These are phyloP conservation scores for Rhizopogon sp. DNA, from an alignment of 768 basidiomycete species.

Conservation along the genomic window DNA sequence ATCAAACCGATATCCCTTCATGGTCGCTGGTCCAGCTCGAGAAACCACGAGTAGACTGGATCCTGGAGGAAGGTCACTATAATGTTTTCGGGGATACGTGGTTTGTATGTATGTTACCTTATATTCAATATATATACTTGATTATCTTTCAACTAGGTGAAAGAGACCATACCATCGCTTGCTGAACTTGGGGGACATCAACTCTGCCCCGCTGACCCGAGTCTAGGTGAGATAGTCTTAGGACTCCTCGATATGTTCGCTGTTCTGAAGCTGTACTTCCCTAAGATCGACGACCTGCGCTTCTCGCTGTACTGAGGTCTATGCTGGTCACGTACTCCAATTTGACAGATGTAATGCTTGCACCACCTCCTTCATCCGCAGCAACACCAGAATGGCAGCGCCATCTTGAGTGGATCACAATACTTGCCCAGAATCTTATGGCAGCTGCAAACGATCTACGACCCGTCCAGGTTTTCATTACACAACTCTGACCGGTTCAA, in stretches of 20 bases:
- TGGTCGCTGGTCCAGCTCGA: slow-evolving; percentile 75
- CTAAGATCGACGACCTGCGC: slow-evolving; percentile 72
- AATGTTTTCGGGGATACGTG: slow-evolving; percentile 84
- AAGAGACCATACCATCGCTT: slow-evolving; percentile 79
- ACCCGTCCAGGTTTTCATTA: slow-evolving; percentile 67
- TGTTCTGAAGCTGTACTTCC: slow-evolving; percentile 6
- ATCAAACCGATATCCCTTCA: slow-evolving; percentile 70
- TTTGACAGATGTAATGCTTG: slow-evolving; percentile 63
- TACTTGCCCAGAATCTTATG: slow-evolving; percentile 83
- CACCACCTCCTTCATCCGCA: slow-evolving; percentile 49
- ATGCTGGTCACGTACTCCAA: slow-evolving; percentile 77
- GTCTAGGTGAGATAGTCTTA: slow-evolving; percentile 44
- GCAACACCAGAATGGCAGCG: slow-evolving; percentile 65
- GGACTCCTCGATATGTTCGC: neutral
- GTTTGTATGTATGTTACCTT: slow-evolving; percentile 56
- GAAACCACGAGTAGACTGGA: slow-evolving; percentile 88
- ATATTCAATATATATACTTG: slow-evolving; percentile 10
- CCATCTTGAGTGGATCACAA: slow-evolving; percentile 75
- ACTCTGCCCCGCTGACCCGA: slow-evolving; percentile 71
- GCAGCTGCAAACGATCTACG: slow-evolving; percentile 86
- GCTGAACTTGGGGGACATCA: slow-evolving; percentile 77
- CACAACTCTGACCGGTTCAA: neutral
- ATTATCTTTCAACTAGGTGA: slow-evolving; percentile 46
- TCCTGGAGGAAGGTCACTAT: slow-evolving; percentile 79
- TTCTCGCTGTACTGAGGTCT: slow-evolving; percentile 67